Evolutionary conservation across 805 yeast species (phyloP).

Genomic region (Lipomyces yamadae): DNA sequence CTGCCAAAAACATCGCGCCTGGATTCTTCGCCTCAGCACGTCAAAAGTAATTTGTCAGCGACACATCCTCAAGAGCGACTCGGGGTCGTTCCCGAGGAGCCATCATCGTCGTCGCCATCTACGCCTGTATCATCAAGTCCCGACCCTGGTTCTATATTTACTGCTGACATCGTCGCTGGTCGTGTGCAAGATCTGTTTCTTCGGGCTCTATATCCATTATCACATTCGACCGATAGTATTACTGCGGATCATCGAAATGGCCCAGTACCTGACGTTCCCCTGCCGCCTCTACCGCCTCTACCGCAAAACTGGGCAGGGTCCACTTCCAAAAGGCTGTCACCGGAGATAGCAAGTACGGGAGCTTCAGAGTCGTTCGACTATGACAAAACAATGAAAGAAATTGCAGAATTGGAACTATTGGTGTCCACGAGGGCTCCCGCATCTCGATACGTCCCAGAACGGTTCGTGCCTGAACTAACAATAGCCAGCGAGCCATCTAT

Average conservation of each 20-base stretch:
- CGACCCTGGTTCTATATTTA: neutral
- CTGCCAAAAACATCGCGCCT: neutral
- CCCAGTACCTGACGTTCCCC: neutral
- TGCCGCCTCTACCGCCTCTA: neutral
- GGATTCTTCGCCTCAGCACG: neutral
- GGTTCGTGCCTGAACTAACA: neutral
- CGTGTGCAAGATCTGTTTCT: neutral
- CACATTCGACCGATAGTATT: neutral
- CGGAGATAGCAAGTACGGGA: neutral
- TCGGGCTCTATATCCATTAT: neutral
- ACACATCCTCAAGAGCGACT: neutral
- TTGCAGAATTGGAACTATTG: neutral
- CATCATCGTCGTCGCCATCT: neutral
- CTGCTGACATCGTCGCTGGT: neutral
- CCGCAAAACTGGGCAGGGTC: neutral
- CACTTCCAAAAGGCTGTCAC: neutral
- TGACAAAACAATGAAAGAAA: neutral
- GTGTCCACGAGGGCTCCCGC: constrained; percentile 4
- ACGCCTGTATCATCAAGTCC: neutral
- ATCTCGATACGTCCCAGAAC: neutral
- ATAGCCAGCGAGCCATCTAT: neutral
- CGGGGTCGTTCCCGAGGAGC: neutral
- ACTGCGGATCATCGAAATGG: neutral
- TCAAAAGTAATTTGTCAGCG: neutral
- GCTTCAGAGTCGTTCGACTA: neutral